These are phyloP conservation scores for Colletotrichum tropicicola DNA, from an alignment of 2,329 filamentous ascomycete genomes.

Conservation along the genomic window DNA sequence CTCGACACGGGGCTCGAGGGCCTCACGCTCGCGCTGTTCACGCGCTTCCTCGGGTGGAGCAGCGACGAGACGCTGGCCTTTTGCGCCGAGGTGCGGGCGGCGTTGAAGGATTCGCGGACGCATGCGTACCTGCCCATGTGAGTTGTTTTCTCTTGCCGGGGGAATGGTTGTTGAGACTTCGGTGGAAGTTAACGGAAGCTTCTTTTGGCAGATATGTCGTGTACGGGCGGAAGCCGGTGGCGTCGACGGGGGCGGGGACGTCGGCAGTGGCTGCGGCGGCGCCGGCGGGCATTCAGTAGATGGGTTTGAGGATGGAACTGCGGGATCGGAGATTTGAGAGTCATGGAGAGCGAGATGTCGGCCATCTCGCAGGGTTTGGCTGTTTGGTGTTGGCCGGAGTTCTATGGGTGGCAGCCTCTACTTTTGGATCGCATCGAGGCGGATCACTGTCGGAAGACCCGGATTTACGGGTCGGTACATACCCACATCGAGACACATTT, in stretches of 20 bases:
- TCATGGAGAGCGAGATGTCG: too few species aligned
- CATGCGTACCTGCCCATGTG: slow-evolving; percentile 37
- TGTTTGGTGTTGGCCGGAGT: too few species aligned
- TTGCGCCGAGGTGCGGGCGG: slow-evolving; percentile 34
- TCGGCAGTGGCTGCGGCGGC: background rate
- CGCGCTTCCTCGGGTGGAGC: slow-evolving; percentile 46
- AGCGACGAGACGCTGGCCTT: slow-evolving; percentile 39
- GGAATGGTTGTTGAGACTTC: background rate
- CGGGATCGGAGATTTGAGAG: too few species aligned
- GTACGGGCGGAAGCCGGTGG: slow-evolving; percentile 23
- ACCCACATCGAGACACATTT: background rate
- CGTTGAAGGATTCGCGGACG: slow-evolving; percentile 34
- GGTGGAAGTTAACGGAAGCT: background rate
- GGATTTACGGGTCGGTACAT: background rate
- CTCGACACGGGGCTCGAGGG: slow-evolving; percentile 42
- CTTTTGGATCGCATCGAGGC: background rate
- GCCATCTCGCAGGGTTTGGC: too few species aligned
- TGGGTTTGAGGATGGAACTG: background rate
- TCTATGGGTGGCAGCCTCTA: background rate
- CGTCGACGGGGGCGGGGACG: background rate
- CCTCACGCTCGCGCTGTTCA: slow-evolving; percentile 46
- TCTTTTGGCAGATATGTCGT: slow-evolving; percentile 13
- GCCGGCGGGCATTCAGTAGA: background rate
- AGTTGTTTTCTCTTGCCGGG: background rate
- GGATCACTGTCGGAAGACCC: background rate